Conservation (phyloP, 768 basidiomycete species). For the Lanmaoa pseudosensibilis region DNA sequence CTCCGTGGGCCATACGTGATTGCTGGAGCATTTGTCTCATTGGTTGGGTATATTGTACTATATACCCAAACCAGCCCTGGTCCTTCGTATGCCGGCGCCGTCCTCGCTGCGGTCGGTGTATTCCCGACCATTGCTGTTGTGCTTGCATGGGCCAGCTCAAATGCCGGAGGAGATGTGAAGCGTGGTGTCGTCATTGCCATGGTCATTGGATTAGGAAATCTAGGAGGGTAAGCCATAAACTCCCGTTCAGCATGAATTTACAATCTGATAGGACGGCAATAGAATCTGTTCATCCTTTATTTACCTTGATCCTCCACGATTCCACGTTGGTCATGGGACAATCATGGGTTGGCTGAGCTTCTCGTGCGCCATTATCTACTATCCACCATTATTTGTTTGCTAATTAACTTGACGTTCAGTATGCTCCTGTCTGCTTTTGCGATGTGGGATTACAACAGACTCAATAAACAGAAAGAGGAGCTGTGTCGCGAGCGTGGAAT, state of each 20-base stretch:
- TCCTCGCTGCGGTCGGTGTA: constrained; percentile 53
- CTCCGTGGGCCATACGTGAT: constrained; percentile 53
- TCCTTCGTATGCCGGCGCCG: constrained; percentile 44
- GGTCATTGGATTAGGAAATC: constrained; percentile 55
- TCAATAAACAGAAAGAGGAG: constrained; percentile 51
- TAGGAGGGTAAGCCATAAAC: constrained; percentile 46
- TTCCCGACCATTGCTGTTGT: constrained; percentile 49
- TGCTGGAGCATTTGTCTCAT: constrained; percentile 39
- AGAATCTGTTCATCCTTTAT: constrained; percentile 46
- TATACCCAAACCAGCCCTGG: constrained; percentile 33
- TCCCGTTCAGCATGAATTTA: constrained; percentile 1
- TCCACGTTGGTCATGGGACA: constrained; percentile 39
- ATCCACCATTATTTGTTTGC: constrained; percentile 18
- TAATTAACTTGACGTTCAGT: constrained; percentile 33
- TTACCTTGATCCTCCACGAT: constrained; percentile 39
- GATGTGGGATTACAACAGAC: constrained; percentile 49
- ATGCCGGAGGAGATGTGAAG: constrained; percentile 56
- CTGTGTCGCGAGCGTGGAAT: constrained; percentile 46
- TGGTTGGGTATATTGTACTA: constrained; percentile 53
- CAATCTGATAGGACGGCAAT: background rate
- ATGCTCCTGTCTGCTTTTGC: constrained; percentile 42
- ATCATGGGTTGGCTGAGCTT: constrained; percentile 38
- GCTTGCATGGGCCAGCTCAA: constrained; percentile 56
- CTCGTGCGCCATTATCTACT: constrained; percentile 20
- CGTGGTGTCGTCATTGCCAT: constrained; percentile 52